Base-by-base conservation (phyloP, 345 rosid species). In the Lepidium sativum region DNA sequence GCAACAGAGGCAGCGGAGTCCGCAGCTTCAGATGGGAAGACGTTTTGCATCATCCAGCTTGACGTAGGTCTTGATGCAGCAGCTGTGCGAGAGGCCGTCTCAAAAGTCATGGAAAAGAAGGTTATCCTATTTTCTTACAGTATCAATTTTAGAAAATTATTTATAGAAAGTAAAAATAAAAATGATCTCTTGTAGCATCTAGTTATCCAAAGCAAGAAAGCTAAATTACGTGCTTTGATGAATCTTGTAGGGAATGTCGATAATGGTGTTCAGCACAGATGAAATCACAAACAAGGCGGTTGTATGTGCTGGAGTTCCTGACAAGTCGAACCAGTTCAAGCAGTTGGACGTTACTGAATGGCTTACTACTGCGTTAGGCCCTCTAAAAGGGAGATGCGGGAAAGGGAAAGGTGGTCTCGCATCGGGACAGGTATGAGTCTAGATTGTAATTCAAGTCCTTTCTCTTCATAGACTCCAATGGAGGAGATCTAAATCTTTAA, bases 321-420 rank as follows among this genome's bases (percentile, higher is more conserved):
- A 75, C 59, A 88, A 90, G 58, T 78, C 80, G 2, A 80, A 79
- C 32, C 61, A 74, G 57, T 75, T 68, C 72, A 80, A 84, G 77
- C 75, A 71, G 69, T 75, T 94, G 75, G 95, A 94, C 45, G 92
- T 88, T 27, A 82, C 97, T 3, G 96, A 90, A 43, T 94, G 99
- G 99, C 65, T 94, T 63, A 80, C 87, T 18, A 70, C 75, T 58
- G 97, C 97, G 1, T 51, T 94, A 61, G 84, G 75, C 37, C 99
- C 96, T 55, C 76, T 94, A 10, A 94, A 94, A 21, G 97, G 99
- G 43, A 75, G 81, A 65, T 90, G 95, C 27, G 99, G 97, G 15
- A 90, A 80, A 81, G 97, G 99, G 50, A 94, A 85, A 78, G 78
- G 80, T 13, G 99, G 99, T 76, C 81, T 90, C 31, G 97, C 97